Evolutionary conservation across 305 asterid genomes (phyloP).

Genomic region (Fraxinus xanthoxyloides): DNA sequence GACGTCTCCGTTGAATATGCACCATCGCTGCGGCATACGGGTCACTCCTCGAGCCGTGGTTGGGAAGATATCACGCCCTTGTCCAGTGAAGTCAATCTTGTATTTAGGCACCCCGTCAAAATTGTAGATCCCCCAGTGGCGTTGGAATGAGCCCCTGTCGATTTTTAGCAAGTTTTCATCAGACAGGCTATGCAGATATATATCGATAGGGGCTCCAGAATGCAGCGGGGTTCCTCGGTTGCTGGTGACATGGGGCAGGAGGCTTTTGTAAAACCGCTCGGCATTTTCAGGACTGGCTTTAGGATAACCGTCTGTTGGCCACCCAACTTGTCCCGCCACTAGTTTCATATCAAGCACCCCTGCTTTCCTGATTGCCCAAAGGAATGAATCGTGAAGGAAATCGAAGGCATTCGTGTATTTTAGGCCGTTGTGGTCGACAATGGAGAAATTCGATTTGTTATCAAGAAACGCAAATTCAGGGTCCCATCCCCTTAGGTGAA

Average conservation of each 20-base stretch:
- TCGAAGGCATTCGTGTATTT: slow-evolving; percentile 26
- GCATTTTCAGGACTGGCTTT: slow-evolving; percentile 33
- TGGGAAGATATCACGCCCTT: slow-evolving; percentile 28
- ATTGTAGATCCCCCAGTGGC: slow-evolving; percentile 55
- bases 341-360: slow-evolving; percentile 31
- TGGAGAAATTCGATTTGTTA: background rate
- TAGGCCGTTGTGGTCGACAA: background rate
- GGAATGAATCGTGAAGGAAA: slow-evolving; percentile 31
- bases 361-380: slow-evolving; percentile 31
- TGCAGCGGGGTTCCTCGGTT: slow-evolving; percentile 46
- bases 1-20: slow-evolving; percentile 30
- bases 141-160: slow-evolving; percentile 13
- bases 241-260: slow-evolving; percentile 20
- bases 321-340: slow-evolving; percentile 34
- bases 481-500: background rate
- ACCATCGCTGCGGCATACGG: slow-evolving; percentile 51
- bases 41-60: slow-evolving; percentile 37
- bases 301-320: slow-evolving; percentile 53
- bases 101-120: slow-evolving; percentile 43
- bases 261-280: slow-evolving; percentile 33
- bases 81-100: slow-evolving; percentile 38
- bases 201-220: slow-evolving; percentile 33
- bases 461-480: background rate
- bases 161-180: slow-evolving; percentile 34
- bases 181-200: slow-evolving; percentile 22